phyloP scores from a whole-genome alignment of 495 filamentous ascomycete species.

The Neurospora tetraspora region DNA sequence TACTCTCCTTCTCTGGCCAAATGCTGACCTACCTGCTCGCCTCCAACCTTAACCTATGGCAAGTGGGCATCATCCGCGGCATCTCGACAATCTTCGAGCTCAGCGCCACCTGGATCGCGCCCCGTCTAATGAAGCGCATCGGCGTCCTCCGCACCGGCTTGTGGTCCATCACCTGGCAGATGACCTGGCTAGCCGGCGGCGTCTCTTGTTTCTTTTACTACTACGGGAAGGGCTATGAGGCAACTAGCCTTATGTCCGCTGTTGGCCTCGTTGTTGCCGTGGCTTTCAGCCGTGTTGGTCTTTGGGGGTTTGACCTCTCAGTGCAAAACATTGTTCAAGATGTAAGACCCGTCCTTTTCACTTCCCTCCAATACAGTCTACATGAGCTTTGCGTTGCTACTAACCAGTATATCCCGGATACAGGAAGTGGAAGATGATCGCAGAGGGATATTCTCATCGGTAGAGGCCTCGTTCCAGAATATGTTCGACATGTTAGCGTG shows the following conservation, averaged over 20 bases:
- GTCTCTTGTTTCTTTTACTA: conserved; percentile 33
- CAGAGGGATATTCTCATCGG: conserved; percentile 51
- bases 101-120: conserved; percentile 40
- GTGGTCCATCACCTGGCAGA: conserved; percentile 57
- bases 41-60: conserved; percentile 18
- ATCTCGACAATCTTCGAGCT: conserved; percentile 34
- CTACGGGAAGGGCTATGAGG: conserved; percentile 3
- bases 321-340: conserved; percentile 58
- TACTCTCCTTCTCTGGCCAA: conserved; percentile 46
- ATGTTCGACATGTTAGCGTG: conserved; percentile 56
- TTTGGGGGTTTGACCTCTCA: conserved; percentile 61
- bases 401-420: neutral
- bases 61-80: conserved; percentile 31
- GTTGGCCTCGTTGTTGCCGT: conserved; percentile 40
- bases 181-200: conserved; percentile 37
- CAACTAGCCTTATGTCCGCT: conserved; percentile 23
- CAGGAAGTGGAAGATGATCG: conserved; percentile 38
- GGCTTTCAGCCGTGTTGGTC: conserved; percentile 49
- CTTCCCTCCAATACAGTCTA: neutral
- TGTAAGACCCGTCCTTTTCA: conserved; percentile 23
- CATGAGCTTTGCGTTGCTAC: neutral
- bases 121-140: conserved; percentile 41
- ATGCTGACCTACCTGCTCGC: conserved; percentile 53
- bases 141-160: conserved; percentile 49
- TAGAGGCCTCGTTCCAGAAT: conserved; percentile 54